Conservation (phyloP, 1,284 basidiomycete genomes). For the Ganoderma lingzhi region DNA sequence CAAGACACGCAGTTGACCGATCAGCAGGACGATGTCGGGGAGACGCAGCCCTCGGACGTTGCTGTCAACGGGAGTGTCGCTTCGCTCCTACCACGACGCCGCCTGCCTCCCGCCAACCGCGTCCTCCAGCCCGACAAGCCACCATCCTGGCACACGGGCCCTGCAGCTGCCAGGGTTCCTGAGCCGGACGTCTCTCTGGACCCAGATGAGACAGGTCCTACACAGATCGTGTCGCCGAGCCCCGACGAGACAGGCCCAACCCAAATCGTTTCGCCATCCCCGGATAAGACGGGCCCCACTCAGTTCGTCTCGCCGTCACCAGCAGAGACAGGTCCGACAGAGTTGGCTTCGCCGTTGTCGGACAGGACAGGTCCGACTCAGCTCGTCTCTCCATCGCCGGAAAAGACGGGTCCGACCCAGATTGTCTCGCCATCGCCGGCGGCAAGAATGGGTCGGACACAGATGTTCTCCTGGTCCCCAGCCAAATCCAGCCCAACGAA, state of each 20-base stretch:
- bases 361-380: conserved; percentile 4
- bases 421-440: background rate
- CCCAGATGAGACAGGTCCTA: conserved; percentile 35
- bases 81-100: conserved; percentile 18
- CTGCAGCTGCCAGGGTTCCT: background rate
- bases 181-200: conserved; percentile 21
- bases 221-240: conserved; percentile 13
- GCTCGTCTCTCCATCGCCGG: conserved; percentile 1
- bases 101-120: conserved; percentile 25
- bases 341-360: background rate
- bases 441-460: background rate
- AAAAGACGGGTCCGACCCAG: conserved; percentile 5
- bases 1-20: conserved; percentile 25
- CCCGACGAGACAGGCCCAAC: background rate
- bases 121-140: conserved; percentile 13
- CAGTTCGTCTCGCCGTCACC: conserved; percentile 4
- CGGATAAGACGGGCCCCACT: background rate
- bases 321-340: conserved; percentile 1
- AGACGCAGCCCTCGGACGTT: conserved; percentile 35
- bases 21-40: conserved; percentile 4
- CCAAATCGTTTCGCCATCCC: conserved; percentile 10
- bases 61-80: conserved; percentile 25
- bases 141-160: background rate
- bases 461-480: background rate
- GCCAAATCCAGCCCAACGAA: conserved; percentile 7